Percentiles rank a stretch among this genome's conserved stretches.
Conservation (phyloP, 2,329 filamentous ascomycete genomes). For the Aspergillus bombycis region DNA sequence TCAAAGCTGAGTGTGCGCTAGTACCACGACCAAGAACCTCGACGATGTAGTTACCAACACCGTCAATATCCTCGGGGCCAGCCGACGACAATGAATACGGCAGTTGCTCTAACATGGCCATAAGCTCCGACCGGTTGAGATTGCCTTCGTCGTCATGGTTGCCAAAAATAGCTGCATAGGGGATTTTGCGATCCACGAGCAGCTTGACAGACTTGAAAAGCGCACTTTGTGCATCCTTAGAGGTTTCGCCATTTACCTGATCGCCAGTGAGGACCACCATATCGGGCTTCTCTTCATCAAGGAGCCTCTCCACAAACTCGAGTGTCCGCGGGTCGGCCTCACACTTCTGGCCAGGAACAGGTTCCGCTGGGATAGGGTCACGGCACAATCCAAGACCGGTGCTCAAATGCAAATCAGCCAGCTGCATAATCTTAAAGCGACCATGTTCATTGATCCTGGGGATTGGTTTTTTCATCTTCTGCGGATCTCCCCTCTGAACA, state of each 20-base stretch:
- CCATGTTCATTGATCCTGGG: conserved; percentile 84
- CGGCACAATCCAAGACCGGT: conserved; percentile 85
- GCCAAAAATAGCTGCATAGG: conserved; percentile 91
- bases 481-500: conserved; percentile 71
- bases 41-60: conserved; percentile 92
- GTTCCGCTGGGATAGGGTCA: conserved; percentile 76
- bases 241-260: conserved; percentile 91
- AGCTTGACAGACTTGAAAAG: conserved; percentile 91
- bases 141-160: conserved; percentile 96
- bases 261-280: conserved; percentile 90
- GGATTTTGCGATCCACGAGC: conserved; percentile 83
- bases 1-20: conserved; percentile 85
- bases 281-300: conserved; percentile 93
- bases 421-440: conserved; percentile 95
- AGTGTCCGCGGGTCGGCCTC: conserved; percentile 90
- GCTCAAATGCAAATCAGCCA: conserved; percentile 91
- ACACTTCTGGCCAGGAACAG: conserved; percentile 72
- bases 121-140: conserved; percentile 74
- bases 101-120: conserved; percentile 82
- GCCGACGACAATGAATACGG: conserved; percentile 87
- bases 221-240: conserved; percentile 87
- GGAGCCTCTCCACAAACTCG: conserved; percentile 79
- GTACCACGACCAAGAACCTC: conserved; percentile 81
- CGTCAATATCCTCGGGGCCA: conserved; percentile 81
- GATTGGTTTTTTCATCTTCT: conserved; percentile 67